A percentile compares a stretch with the other conserved stretches of the same genome.
These are phyloP conservation scores for Phytopythium aichiense DNA, from an alignment of 352 stramenopile genomes.

Conservation along the genomic window DNA sequence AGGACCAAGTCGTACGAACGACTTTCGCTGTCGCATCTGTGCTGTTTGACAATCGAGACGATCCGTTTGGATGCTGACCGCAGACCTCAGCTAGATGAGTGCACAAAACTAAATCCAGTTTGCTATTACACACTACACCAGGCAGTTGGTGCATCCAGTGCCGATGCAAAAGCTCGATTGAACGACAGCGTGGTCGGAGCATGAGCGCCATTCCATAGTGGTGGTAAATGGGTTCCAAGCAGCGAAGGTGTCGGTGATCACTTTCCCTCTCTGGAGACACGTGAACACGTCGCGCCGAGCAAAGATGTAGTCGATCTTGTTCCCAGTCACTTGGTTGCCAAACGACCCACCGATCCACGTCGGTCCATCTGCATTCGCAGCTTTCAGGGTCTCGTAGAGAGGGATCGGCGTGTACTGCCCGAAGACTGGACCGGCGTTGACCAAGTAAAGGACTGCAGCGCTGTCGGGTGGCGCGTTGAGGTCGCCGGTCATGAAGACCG, in stretches of 20 bases:
- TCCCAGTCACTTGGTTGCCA: conserved; percentile 14
- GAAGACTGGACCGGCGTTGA: conserved; percentile 17
- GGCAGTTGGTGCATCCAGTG: not conserved
- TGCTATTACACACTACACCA: not conserved
- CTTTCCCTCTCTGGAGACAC: conserved; percentile 29
- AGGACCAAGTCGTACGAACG: not conserved
- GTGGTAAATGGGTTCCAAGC: conserved; percentile 17
- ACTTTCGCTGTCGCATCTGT: too few species aligned
- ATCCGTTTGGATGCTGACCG: too few species aligned
- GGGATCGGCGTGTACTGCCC: conserved; percentile 32
- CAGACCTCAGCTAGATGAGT: too few species aligned
- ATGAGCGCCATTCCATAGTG: conserved; percentile 41
- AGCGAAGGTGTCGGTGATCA: conserved; percentile 43
- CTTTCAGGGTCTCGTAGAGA: conserved; percentile 60
- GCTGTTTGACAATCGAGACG: not conserved
- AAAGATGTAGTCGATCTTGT: conserved; percentile 76
- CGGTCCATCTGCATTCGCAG: conserved; percentile 25
- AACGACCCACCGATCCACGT: conserved; percentile 71
- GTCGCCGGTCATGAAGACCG: conserved; percentile 62
- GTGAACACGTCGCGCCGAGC: conserved; percentile 38
- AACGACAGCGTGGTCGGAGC: conserved; percentile 58
- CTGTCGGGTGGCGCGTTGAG: conserved; percentile 44
- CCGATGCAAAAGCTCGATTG: conserved; percentile 62
- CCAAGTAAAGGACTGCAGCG: conserved; percentile 40
- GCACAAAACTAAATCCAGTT: too few species aligned